phyloP scores from a whole-genome alignment of 2,329 filamentous ascomycete genomes.

The Arthroderma sp. region DNA sequence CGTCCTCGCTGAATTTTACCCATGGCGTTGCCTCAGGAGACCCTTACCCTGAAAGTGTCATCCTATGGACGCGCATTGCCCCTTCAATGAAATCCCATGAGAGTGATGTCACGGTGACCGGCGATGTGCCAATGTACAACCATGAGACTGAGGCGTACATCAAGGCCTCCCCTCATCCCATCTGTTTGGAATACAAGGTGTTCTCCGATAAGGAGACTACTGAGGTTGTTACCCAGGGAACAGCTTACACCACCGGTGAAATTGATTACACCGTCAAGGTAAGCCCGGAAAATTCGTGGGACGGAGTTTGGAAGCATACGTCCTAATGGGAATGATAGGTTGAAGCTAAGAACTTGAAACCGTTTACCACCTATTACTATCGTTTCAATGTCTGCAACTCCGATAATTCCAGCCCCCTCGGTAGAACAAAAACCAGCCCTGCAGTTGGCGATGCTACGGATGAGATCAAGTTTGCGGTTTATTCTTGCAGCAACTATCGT shows the following conservation, averaged over 20 bases:
- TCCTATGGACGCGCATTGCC: slow-evolving; percentile 31
- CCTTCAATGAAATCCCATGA: slow-evolving; percentile 33
- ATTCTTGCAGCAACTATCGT: slow-evolving; percentile 58
- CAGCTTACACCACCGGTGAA: slow-evolving; percentile 56
- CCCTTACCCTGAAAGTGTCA: slow-evolving; percentile 29
- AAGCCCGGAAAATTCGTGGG: slow-evolving; percentile 2
- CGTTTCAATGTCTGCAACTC: slow-evolving; percentile 53
- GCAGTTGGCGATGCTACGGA: slow-evolving; percentile 24
- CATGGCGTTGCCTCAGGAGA: slow-evolving; percentile 45
- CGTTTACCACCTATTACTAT: slow-evolving; percentile 52
- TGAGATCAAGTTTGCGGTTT: slow-evolving; percentile 52
- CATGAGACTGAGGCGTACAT: slow-evolving; percentile 2
- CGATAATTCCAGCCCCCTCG: background rate
- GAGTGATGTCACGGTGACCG: slow-evolving; percentile 4
- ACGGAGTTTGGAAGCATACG: background rate
- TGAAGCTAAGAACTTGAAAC: slow-evolving; percentile 48
- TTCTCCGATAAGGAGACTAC: slow-evolving; percentile 35
- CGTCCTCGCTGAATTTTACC: slow-evolving; percentile 46
- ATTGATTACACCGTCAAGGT: slow-evolving; percentile 65
- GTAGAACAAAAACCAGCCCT: background rate
- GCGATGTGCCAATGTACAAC: slow-evolving; percentile 4
- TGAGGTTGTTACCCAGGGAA: slow-evolving; percentile 41
- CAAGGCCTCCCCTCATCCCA: slow-evolving; percentile 1
- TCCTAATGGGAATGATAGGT: slow-evolving; percentile 30
- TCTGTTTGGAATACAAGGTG: slow-evolving; percentile 53